Base-by-base conservation (phyloP, 192 early-diverging fungal genomes). In the Linnemannia exigua region DNA sequence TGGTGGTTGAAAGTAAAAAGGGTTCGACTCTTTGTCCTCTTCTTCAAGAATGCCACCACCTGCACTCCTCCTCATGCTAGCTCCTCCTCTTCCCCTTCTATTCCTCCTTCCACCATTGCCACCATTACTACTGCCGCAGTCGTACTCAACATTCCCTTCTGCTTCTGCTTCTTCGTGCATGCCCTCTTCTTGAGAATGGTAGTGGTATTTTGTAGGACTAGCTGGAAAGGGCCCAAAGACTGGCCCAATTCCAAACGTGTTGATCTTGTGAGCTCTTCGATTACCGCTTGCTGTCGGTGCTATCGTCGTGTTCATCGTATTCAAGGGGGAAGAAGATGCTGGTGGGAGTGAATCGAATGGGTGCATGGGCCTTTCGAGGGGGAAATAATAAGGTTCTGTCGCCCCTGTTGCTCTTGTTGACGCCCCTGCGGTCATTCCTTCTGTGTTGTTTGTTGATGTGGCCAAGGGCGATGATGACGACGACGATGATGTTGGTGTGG, bases 321-420 rank as follows among this genome's bases (percentile, higher is more conserved):
- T 31, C 44, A 31, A 44, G 35, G 74, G 28, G 1, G n/a, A 35
- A 22, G 72, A 33, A 1, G 72, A 31, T 9, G 70, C 25, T 37
- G 72, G 58, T 75, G 28, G 37, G 37, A 37, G 15, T 6, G 37
- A 36, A 51, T 35, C 72, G 4, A 47, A 47, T 46, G 35, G 25
- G 41, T 38, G 52, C 52, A 61, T 37, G 74, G 46, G 33, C 58
- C 58, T 63, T 63, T 63, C 58, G 58, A 63, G 35, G 74, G 74
- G 17, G 5, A 12, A 28, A 52, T 19, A 36, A 35, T 41, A 50
- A 44, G 19, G 36, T 20, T 58, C 33, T 66, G 58, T 15, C 36
- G 19, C 25, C 33, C 17, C 38, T 70, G 5, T 35, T 67, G 33
- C 31, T 22, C 28, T 63, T 63, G 58, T 63, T 63, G 58, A 28